Conservation (phyloP, 441 rosid genomes). For the Pelargonium australe region DNA sequence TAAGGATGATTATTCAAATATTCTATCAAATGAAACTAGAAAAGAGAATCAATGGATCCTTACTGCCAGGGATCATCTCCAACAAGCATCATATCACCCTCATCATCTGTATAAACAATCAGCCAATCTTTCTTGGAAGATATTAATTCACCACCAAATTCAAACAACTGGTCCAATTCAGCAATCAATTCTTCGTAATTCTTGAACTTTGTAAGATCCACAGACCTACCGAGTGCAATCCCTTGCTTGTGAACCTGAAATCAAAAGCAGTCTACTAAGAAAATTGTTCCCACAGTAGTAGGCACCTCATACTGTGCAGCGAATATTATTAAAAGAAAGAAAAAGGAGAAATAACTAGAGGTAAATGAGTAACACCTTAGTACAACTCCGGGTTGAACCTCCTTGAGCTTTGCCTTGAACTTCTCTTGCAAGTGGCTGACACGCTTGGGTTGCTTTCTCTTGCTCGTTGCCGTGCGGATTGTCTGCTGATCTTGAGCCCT, state of each 20-base stretch:
- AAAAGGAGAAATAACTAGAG: neutral
- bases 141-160: slow-evolving; percentile 72
- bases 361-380: slow-evolving; percentile 16
- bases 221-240: slow-evolving; percentile 89
- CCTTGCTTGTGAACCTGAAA: slow-evolving; percentile 90
- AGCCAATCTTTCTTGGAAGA: slow-evolving; percentile 65
- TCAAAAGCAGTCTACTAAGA: neutral
- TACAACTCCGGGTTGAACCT: slow-evolving; percentile 20
- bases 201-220: slow-evolving; percentile 79
- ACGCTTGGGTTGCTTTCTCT: slow-evolving; percentile 12
- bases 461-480: slow-evolving; percentile 9
- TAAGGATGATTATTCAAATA: neutral
- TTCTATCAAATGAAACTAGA: neutral
- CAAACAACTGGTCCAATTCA: slow-evolving; percentile 79
- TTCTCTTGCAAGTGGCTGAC: slow-evolving; percentile 17
- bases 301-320: neutral
- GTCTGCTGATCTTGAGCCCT: slow-evolving; percentile 1
- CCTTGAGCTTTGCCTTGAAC: slow-evolving; percentile 15
- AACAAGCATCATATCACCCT: slow-evolving; percentile 97
- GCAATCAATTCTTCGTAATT: slow-evolving; percentile 70
- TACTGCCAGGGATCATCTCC: slow-evolving; percentile 99
- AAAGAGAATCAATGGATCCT: slow-evolving; percentile 21
- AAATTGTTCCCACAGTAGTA: neutral
- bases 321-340: neutral
- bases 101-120: slow-evolving; percentile 84